Evolutionary conservation across 441 rosid genomes (phyloP), one percentile per base, ranked within the genome.

Genomic region (Populus trichocarpa): DNA sequence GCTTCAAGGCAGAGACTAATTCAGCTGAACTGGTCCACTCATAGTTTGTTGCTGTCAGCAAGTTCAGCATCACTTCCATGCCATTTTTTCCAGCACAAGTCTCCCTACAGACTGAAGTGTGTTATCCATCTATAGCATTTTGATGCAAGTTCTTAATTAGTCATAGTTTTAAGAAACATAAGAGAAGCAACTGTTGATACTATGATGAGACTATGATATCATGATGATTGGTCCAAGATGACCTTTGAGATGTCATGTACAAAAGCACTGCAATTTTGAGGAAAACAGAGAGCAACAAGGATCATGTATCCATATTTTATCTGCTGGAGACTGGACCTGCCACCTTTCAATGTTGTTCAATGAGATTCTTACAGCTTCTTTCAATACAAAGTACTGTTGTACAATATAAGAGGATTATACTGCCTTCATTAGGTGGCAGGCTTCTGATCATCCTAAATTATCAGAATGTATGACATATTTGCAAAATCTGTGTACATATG

Each of bases 51-150:
- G 81, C 79, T 35, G 91, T 82, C 70, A 94, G 85, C 79, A 92
- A 73, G 67, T 86, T 85, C 81, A 89, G 82, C 84, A 94, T 78
- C 78, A 92, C 86, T 78, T 94, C 97, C 88, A 89, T 87, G 74
- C 98, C 98, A 82, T 82, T 87, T 83, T 82, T 86, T 68, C 91
- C 89, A n/a, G 82, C 73, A 78, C 77, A 82, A 78, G 77, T 72
- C 42, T 82, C 90, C 89, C 98, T 91, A 88, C 69, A 73, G 75
- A 30, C 18, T 13, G 18, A 46, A 46, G 53, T 46, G 53, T 46
- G 53, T 46, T 50, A 50, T 16, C 59, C 59, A 50, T 50, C 59
- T 50, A 16, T 16, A 67, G 42, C 66, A 67, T 36, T 59, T 14
- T 50, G 59, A 5, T 50, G 59, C 0, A 50, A 50, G 59, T 18